Evolutionary conservation across 805 yeast species (phyloP).

Genomic region (Kregervanrija delftensis): DNA sequence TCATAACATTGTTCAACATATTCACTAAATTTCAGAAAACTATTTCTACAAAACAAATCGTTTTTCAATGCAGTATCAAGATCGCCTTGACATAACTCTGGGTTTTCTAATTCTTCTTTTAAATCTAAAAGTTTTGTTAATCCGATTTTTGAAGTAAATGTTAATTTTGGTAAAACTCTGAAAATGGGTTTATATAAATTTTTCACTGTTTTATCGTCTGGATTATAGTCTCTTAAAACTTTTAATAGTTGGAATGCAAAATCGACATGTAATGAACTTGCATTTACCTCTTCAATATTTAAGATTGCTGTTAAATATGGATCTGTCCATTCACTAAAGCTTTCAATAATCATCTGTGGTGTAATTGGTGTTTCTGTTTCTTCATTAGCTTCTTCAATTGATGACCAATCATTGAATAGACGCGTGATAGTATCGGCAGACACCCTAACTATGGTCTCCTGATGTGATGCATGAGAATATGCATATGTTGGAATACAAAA

Average conservation of each 20-base stretch:
- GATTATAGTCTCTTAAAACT: constrained; percentile 38
- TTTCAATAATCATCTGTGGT: constrained; percentile 57
- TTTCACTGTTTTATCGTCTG: constrained; percentile 43
- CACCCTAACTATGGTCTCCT: constrained; percentile 52
- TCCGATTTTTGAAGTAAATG: constrained; percentile 28
- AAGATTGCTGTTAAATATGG: constrained; percentile 57
- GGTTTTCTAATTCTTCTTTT: constrained; percentile 15
- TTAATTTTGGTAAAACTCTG: constrained; percentile 42
- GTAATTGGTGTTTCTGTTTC: constrained; percentile 25
- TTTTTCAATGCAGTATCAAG: constrained; percentile 21
- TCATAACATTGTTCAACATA: constrained; percentile 21
- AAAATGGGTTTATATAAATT: constrained; percentile 47
- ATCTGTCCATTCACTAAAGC: constrained; percentile 79
- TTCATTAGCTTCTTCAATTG: constrained; percentile 30
- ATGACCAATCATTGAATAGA: constrained; percentile 38
- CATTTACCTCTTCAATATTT: constrained; percentile 32
- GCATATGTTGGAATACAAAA: constrained; percentile 88
- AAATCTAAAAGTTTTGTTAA: constrained; percentile 17
- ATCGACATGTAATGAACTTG: constrained; percentile 47
- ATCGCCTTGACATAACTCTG: constrained; percentile 21
- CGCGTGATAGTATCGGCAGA: constrained; percentile 62
- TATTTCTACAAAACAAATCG: constrained; percentile 15
- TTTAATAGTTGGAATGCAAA: constrained; percentile 50
- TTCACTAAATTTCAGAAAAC: constrained; percentile 19
- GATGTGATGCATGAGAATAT: constrained; percentile 68